A percentile compares a stretch with the other conserved stretches of the same genome.
Conservation (phyloP, 768 basidiomycete genomes). For the Podaxis mareebaensis region DNA sequence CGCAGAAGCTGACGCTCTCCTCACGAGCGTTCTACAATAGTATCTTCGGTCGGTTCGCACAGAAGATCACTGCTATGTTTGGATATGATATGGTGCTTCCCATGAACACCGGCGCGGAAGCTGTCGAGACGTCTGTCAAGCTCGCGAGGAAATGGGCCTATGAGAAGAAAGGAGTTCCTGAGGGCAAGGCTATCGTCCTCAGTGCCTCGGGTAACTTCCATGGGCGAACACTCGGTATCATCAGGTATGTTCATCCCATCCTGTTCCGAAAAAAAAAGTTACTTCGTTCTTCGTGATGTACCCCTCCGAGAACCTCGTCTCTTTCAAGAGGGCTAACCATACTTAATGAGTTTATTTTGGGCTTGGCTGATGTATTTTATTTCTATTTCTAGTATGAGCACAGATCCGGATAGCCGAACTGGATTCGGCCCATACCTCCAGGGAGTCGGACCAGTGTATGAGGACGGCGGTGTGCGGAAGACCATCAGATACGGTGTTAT, state of each 20-base stretch:
- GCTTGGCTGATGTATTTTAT: conserved; percentile 2
- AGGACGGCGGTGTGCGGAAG: conserved; percentile 39
- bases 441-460: conserved; percentile 68
- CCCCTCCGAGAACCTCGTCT: too few relatives aligned
- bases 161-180: conserved; percentile 76
- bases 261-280: background rate
- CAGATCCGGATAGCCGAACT: conserved; percentile 84
- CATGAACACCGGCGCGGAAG: conserved; percentile 99
- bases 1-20: conserved; percentile 87
- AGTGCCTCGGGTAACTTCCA: conserved; percentile 94
- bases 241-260: conserved; percentile 50
- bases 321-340: background rate
- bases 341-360: background rate
- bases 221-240: conserved; percentile 87
- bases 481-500: conserved; percentile 84
- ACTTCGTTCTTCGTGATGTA: too few relatives aligned
- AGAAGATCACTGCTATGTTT: conserved; percentile 80
- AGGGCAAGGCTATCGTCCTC: conserved; percentile 83
- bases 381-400: conserved; percentile 70
- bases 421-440: conserved; percentile 93
- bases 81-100: conserved; percentile 95
- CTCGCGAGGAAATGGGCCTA: conserved; percentile 98
- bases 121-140: conserved; percentile 97
- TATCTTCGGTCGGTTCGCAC: conserved; percentile 86
- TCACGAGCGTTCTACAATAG: conserved; percentile 97